Percentiles rank a stretch among this genome's conserved stretches.
Evolutionary conservation across 805 yeast species (phyloP).

Genomic region (Candida incommunis): DNA sequence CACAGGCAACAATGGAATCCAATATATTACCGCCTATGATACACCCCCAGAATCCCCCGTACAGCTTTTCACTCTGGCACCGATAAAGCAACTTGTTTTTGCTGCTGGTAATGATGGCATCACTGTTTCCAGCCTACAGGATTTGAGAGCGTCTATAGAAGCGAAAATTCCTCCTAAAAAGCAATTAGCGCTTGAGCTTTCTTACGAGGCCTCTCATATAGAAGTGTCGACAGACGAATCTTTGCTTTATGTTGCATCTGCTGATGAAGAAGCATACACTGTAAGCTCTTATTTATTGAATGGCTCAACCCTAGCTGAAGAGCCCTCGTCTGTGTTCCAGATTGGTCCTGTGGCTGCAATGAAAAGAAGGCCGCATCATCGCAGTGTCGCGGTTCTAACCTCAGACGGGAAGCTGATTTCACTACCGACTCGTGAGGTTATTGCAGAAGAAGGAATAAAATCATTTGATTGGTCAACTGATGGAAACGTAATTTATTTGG

Average conservation of each 20-base stretch:
- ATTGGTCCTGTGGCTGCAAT: neutral
- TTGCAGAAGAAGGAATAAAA: conserved; percentile 4
- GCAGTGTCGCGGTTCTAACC: neutral
- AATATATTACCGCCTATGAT: conserved; percentile 2
- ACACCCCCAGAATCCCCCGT: neutral
- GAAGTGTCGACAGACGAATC: neutral
- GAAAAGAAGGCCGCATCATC: neutral
- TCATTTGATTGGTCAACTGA: conserved; percentile 15
- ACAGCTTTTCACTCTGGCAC: neutral
- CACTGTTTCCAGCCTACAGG: neutral
- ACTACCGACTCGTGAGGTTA: neutral
- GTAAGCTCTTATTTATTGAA: neutral
- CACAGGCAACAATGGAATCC: conserved; percentile 2
- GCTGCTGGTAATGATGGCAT: neutral
- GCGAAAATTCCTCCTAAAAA: neutral
- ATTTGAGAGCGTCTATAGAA: neutral
- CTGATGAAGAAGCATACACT: neutral
- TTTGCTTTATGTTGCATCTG: neutral
- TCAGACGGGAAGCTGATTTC: neutral
- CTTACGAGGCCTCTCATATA: neutral
- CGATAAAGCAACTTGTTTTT: neutral
- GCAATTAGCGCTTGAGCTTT: neutral
- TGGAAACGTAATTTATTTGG: conserved; percentile 15
- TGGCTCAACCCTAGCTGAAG: neutral
- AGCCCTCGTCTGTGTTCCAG: neutral